Evolutionary conservation across 2,329 filamentous ascomycete species (phyloP).

Genomic region (Neopestalotiopsis rosae): DNA sequence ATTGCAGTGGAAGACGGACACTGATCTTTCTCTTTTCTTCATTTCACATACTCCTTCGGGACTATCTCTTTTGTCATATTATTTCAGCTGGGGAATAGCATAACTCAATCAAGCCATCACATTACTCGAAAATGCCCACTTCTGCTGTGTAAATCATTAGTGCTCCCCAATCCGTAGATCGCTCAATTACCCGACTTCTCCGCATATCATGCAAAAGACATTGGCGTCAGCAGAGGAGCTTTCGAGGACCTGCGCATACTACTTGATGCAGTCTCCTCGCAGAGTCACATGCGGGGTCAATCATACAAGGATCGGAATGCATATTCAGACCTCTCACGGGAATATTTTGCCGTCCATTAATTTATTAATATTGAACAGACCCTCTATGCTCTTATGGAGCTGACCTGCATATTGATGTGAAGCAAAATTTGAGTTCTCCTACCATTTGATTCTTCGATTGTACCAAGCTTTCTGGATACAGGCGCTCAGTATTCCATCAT

Average conservation of each 20-base stretch:
- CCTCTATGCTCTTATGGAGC: no score
- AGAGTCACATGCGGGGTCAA: not conserved
- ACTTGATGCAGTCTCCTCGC: not conserved
- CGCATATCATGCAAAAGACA: not conserved
- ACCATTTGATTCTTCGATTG: no score
- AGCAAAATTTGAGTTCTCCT: no score
- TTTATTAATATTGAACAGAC: not conserved
- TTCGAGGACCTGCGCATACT: not conserved
- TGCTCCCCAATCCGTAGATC: not conserved
- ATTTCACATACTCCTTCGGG: not conserved
- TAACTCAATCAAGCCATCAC: constrained; percentile 19
- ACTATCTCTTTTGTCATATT: not conserved
- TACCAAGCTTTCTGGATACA: not conserved
- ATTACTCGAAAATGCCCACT: not conserved
- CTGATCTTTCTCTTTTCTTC: constrained; percentile 1
- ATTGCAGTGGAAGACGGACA: not conserved
- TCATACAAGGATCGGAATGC: no score
- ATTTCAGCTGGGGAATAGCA: constrained; percentile 5
- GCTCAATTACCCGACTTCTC: not conserved
- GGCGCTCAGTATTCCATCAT: not conserved
- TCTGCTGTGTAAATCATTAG: not conserved
- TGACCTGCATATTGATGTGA: no score
- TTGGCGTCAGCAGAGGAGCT: not conserved
- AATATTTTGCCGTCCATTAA: no score
- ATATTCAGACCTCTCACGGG: no score